Conservation (phyloP, 352 stramenopile species). For the Globisporangium lucens region DNA sequence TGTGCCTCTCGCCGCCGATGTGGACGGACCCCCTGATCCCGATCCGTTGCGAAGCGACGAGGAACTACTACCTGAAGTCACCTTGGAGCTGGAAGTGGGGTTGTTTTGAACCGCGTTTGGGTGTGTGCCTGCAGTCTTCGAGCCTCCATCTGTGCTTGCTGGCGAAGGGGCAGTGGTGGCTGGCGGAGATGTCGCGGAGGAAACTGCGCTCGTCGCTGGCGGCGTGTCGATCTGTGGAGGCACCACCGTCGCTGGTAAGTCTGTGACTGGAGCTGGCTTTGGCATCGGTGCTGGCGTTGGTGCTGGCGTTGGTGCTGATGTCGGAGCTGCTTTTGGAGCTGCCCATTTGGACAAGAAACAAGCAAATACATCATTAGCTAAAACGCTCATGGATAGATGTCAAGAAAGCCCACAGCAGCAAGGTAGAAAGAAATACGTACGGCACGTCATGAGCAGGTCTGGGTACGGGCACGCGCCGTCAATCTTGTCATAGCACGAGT, state of each 20-base stretch:
- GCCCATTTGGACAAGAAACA: conserved; percentile 9
- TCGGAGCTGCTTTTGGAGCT: conserved; percentile 5
- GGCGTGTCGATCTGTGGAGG: conserved; percentile 15
- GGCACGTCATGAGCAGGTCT: conserved; percentile 30
- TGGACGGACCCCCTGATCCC: not conserved
- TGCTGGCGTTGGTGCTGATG: not conserved
- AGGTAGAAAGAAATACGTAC: conserved; percentile 9
- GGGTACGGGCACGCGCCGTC: conserved; percentile 36
- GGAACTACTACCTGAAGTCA: not conserved
- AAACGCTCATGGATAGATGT: too few relatives aligned
- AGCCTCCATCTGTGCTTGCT: not conserved
- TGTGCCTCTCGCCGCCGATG: not conserved
- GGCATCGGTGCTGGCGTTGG: not conserved
- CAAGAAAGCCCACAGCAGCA: too few relatives aligned
- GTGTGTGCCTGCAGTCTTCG: not conserved
- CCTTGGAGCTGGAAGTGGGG: not conserved
- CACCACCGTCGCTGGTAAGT: conserved; percentile 13
- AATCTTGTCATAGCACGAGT: conserved; percentile 66
- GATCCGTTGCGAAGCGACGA: not conserved
- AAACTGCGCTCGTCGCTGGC: not conserved
- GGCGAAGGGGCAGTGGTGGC: not conserved
- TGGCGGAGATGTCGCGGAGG: conserved; percentile 5
- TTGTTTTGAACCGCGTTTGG: conserved; percentile 13
- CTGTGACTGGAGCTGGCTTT: not conserved
- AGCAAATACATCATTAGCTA: not conserved